phyloP scores from a whole-genome alignment of 768 basidiomycete genomes.

The Crucibulum laeve region DNA sequence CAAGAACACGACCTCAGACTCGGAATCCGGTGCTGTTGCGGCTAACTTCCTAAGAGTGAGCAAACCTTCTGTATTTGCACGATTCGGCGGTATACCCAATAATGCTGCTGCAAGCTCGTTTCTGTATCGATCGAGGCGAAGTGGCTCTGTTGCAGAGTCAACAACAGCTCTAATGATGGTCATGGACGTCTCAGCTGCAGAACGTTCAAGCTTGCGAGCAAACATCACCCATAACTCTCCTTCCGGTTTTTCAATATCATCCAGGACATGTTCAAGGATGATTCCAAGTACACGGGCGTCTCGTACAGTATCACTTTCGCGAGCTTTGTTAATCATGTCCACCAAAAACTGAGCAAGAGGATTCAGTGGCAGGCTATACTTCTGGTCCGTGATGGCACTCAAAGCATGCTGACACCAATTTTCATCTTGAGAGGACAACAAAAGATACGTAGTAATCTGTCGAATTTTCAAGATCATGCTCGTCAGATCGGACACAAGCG shows the following conservation, averaged over 20 bases:
- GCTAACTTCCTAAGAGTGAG: constrained; percentile 62
- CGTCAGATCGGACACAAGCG: constrained; percentile 26
- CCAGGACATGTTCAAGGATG: constrained; percentile 56
- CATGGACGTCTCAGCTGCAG: constrained; percentile 71
- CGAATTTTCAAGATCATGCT: constrained; percentile 43
- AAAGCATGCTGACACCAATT: constrained; percentile 46
- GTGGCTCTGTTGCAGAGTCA: constrained; percentile 60
- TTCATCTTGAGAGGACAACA: constrained; percentile 44
- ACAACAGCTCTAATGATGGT: constrained; percentile 62
- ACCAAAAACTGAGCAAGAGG: constrained; percentile 22
- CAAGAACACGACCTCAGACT: constrained; percentile 80
- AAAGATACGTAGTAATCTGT: constrained; percentile 58
- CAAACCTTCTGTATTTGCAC: constrained; percentile 70
- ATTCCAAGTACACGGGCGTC: constrained; percentile 57
- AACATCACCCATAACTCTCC: constrained; percentile 74
- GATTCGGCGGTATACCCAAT: constrained; percentile 56
- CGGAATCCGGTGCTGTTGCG: constrained; percentile 70
- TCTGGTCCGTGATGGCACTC: constrained; percentile 24
- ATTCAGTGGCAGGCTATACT: constrained; percentile 11
- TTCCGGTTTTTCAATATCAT: constrained; percentile 57
- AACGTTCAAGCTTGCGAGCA: constrained; percentile 59
- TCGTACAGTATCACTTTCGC: constrained; percentile 39
- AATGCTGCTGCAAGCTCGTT: constrained; percentile 88
- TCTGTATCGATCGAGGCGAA: constrained; percentile 72
- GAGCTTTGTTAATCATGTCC: constrained; percentile 23